Conservation (phyloP, 2,329 filamentous ascomycete genomes). For the Aureobasidium sp. region DNA sequence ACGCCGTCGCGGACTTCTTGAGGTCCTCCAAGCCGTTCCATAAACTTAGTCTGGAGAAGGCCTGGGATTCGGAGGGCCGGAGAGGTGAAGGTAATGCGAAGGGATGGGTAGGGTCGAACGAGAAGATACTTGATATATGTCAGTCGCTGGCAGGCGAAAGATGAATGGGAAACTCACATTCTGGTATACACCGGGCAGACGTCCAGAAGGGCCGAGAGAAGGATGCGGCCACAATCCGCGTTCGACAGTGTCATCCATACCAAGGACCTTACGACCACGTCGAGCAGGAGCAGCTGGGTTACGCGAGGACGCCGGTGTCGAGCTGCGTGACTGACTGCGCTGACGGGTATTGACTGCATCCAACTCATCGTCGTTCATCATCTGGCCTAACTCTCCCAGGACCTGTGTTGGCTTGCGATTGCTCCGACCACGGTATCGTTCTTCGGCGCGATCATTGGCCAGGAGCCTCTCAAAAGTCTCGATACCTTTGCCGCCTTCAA, state of each 20-base stretch:
- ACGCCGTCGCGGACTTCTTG: slow-evolving; percentile 41
- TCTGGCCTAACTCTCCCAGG: slow-evolving; percentile 33
- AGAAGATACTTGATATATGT: slow-evolving; percentile 60
- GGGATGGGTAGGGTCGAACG: slow-evolving; percentile 69
- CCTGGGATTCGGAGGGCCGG: slow-evolving; percentile 73
- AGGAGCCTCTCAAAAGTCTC: slow-evolving; percentile 41
- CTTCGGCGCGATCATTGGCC: slow-evolving; percentile 33
- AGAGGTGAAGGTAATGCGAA: slow-evolving; percentile 75
- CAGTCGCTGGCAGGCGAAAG: background rate
- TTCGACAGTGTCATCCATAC: slow-evolving; percentile 35
- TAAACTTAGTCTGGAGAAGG: slow-evolving; percentile 58
- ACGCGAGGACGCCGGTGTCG: slow-evolving; percentile 23
- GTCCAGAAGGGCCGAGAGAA: slow-evolving; percentile 35
- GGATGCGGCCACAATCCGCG: slow-evolving; percentile 34
- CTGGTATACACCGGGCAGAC: slow-evolving; percentile 42
- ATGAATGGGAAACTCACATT: slow-evolving; percentile 29
- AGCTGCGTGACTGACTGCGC: slow-evolving; percentile 22
- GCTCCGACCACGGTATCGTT: slow-evolving; percentile 28
- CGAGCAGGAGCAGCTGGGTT: background rate
- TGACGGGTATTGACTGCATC: slow-evolving; percentile 33
- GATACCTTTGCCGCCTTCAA: slow-evolving; percentile 40
- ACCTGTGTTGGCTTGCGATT: slow-evolving; percentile 29
- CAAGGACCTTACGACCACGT: slow-evolving; percentile 29
- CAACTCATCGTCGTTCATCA: slow-evolving; percentile 36
- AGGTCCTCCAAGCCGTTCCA: slow-evolving; percentile 48